Evolutionary conservation across 257 asterid species (phyloP), one percentile per base, ranked within the genome.

Genomic region (Buddleja alternifolia): DNA sequence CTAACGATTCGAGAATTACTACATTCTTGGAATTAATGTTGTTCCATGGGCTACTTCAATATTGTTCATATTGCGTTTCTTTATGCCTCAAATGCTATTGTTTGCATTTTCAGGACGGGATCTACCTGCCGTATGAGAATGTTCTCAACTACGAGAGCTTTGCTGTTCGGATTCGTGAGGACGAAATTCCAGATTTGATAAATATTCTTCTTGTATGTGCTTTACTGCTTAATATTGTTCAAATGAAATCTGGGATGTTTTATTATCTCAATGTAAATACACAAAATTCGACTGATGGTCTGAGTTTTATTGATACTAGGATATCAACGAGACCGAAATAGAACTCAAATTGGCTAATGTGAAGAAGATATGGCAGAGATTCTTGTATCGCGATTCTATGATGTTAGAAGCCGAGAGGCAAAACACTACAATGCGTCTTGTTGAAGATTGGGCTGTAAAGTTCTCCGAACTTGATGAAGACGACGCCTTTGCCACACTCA

Each of bases 361-460:
- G 73, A 92, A 70, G 77, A 91, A 80, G 73, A 83, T 91, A 51
- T 91, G 99, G 97, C 99, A 83, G 72, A 86, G 99, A 78, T 94
- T 89, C 83, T 46, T 89, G 80, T 94, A 94, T 67, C 89, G 87
- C 0, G 92, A 89, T 84, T 82, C 99, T 42, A 46, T 94, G 64
- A 47, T 91, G 71, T 96, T 89, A 48, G 99, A 94, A 85, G 97
- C 99, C n/a, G 84, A 79, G 74, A 87, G 97, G 77, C 99, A 94
- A 69, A 86, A 83, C 21, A 61, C 73, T 34, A 74, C 88, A 9
- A 32, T 76, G n/a, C 88, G 91, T 56, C 72, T 69, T 2, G 84
- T 77, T 10, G 92, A 87, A 69, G 71, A 64, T 34, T 94, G 99
- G 99, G 96, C 95, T 42, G 66, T 16, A 53, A 69, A 73, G 61